Base-by-base conservation (phyloP, 78 protist species). In the Isochrysis galbana region DNA sequence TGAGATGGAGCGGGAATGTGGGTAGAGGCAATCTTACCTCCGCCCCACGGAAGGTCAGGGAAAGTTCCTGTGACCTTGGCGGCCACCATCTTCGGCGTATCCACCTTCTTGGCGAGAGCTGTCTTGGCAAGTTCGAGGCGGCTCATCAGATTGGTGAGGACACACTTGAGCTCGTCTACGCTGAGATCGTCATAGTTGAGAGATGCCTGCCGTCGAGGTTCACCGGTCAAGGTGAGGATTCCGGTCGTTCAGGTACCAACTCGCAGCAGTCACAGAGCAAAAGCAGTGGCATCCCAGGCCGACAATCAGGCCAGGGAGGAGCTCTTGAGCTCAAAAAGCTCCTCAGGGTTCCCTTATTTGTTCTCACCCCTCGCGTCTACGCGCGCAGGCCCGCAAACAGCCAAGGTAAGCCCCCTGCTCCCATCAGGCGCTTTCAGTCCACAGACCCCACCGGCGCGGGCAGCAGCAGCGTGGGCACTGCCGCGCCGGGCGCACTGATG, bases 1-100 rank as follows among this genome's bases (percentile, higher is more conserved):
- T n/a, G 26, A n/a, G 38, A 69, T 23, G 29, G 11, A 23, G 38
- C 19, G 7, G 77, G 36, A 23, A 69, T 69, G 19, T 14, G 77
- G 77, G 10, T 14, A 23, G 29, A 23, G 10, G 77, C 14, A n/a
- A n/a, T 11, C 36, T 25, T 23, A 5, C 10, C 26, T 29, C 77
- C n/a, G 4, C 84, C 84, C 84, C 84, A 77, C 21, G 84, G 84
- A 4, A 77, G 84, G n/a, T 77, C 84, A 3, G 84, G 84, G 29
- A 17, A 77, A 23, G 3, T 77, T 23, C 84, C 84, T 32, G 34
- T 46, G 84, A 77, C 84, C 84, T 77, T 77, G 32, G 3, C 32
- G 25, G 84, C 84, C 84, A 21, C 26, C 47, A 39, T 11, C 47
- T 4, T 21, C 21, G 84, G 84, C 44, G 47, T 32, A 14, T 26